Percentiles rank a stretch among this genome's conserved stretches.
Conservation (phyloP, 2,329 filamentous ascomycete species). For the Rutstroemia sp. region DNA sequence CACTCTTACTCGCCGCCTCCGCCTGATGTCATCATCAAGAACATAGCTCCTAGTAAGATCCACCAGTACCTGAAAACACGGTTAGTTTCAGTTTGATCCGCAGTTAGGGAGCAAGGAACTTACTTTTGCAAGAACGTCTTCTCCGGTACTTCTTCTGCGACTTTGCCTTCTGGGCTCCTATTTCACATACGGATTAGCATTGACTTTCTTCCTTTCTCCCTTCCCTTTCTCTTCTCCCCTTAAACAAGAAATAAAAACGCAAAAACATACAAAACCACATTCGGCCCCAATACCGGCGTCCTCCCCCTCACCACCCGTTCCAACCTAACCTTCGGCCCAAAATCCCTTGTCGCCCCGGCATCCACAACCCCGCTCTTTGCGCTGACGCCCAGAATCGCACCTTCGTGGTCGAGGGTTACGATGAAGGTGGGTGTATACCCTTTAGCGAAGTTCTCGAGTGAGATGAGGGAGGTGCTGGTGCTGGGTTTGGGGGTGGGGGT, state of each 20-base stretch:
- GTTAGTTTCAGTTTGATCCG: too few relatives aligned
- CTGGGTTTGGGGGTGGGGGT: slow-evolving; percentile 37
- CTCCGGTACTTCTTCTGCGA: slow-evolving; percentile 47
- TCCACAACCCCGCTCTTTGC: slow-evolving; percentile 52
- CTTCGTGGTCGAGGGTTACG: slow-evolving; percentile 41
- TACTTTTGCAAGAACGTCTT: slow-evolving; percentile 63
- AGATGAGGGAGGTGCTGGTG: slow-evolving; percentile 48
- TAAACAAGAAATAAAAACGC: too few relatives aligned
- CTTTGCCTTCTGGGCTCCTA: slow-evolving; percentile 47
- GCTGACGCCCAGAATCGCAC: slow-evolving; percentile 42
- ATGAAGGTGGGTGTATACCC: slow-evolving; percentile 52
- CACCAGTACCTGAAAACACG: slow-evolving; percentile 48
- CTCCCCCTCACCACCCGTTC: slow-evolving; percentile 41
- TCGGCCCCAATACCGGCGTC: slow-evolving; percentile 54
- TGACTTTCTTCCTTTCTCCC: background rate
- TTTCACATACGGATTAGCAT: too few relatives aligned
- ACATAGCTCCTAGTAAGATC: slow-evolving; percentile 45
- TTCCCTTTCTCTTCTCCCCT: background rate
- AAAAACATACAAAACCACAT: slow-evolving; percentile 42
- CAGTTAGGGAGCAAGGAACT: slow-evolving; percentile 23
- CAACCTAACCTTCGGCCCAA: slow-evolving; percentile 52
- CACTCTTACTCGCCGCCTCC: slow-evolving; percentile 37
- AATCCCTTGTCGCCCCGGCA: slow-evolving; percentile 57
- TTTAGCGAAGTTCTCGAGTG: slow-evolving; percentile 50
- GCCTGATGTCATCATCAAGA: slow-evolving; percentile 47